Evolutionary conservation across 148 eudicot genomes (phyloP).

Genomic region (Fallopia convolvulus): DNA sequence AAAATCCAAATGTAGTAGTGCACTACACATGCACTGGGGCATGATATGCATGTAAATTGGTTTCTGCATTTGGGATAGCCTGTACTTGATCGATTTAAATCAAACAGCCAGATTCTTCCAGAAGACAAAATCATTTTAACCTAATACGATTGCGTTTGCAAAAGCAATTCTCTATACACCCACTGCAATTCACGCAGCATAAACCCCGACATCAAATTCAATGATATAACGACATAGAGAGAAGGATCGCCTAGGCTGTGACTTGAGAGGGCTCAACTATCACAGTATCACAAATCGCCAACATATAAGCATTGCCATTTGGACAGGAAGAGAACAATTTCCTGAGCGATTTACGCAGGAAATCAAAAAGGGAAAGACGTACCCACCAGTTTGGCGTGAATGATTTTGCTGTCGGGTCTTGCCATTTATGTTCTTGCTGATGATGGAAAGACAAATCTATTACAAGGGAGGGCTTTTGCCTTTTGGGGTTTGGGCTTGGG

Average conservation of each 20-base stretch:
- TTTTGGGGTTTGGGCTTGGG: neutral
- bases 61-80: neutral
- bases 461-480: neutral
- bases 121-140: neutral
- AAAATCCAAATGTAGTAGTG: no score
- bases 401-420: slow-evolving; percentile 29
- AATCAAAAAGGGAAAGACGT: slow-evolving; percentile 9
- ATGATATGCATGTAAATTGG: neutral
- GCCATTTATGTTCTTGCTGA: slow-evolving; percentile 22
- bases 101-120: neutral
- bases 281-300: neutral
- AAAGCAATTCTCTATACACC: neutral
- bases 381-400: slow-evolving; percentile 45
- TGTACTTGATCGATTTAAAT: neutral
- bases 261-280: neutral
- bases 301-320: neutral
- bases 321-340: neutral
- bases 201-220: neutral
- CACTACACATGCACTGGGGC: no score
- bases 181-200: neutral
- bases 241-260: neutral
- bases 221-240: neutral
- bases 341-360: neutral
- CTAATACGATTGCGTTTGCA: neutral
- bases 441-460: neutral